phyloP scores from a whole-genome alignment of 106 monocot genomes.

The Phalaenopsis equestris region DNA sequence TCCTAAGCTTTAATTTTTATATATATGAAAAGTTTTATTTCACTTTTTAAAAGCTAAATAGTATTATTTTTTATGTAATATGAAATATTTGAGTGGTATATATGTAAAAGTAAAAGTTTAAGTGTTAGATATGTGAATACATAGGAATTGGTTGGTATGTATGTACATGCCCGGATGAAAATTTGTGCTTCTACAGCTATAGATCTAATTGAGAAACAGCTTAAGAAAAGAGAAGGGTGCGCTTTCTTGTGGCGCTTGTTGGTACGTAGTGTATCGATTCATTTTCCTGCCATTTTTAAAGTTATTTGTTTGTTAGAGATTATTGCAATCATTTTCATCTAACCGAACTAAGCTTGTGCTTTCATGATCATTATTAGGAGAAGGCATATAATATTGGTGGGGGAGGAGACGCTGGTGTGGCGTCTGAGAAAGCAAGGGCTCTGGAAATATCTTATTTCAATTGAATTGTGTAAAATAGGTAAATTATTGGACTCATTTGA shows the following conservation, averaged over 20 bases:
- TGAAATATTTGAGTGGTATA: too few relatives aligned
- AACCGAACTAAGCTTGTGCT: not conserved
- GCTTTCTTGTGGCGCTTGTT: constrained; percentile 71
- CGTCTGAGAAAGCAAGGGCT: constrained; percentile 36
- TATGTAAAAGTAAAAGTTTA: too few relatives aligned
- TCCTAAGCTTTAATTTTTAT: too few relatives aligned
- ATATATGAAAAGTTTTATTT: too few relatives aligned
- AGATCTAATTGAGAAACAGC: constrained; percentile 33
- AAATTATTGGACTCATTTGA: not conserved
- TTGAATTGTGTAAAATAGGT: constrained; percentile 4
- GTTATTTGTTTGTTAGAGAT: not conserved
- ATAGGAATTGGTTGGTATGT: too few relatives aligned
- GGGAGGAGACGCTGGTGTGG: constrained; percentile 17
- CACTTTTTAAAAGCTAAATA: too few relatives aligned
- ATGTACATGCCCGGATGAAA: not conserved
- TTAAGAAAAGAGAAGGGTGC: constrained; percentile 39
- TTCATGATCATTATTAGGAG: constrained; percentile 21
- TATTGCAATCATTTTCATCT: not conserved
- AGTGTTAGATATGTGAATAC: too few relatives aligned
- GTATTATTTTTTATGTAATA: too few relatives aligned
- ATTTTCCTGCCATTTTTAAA: not conserved
- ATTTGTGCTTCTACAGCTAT: constrained; percentile 29
- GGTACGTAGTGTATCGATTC: constrained; percentile 29
- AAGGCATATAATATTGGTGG: constrained; percentile 47
- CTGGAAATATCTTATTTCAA: constrained; percentile 44